Evolutionary conservation across 768 basidiomycete genomes (phyloP).

Genomic region (Polyporus arcularius): DNA sequence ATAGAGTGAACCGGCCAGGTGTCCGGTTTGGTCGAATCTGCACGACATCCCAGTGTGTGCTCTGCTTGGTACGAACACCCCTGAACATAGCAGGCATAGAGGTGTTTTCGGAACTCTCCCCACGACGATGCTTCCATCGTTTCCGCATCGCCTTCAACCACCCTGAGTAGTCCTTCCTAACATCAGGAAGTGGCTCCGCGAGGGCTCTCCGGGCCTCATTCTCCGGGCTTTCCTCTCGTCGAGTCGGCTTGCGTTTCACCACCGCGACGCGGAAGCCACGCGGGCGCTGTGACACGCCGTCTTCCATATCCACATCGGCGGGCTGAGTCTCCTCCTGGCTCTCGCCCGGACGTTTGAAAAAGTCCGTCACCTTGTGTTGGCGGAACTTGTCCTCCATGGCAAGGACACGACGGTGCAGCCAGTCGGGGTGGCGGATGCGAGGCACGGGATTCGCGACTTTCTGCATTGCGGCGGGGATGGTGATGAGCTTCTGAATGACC

Average conservation of each 20-base stretch:
- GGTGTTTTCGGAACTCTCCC: slow-evolving; percentile 45
- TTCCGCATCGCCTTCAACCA: slow-evolving; percentile 80
- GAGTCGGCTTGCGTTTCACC: slow-evolving; percentile 48
- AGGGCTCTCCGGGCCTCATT: slow-evolving; percentile 29
- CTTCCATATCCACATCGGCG: slow-evolving; percentile 54
- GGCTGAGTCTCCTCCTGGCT: slow-evolving; percentile 38
- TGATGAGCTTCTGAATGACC: slow-evolving; percentile 98
- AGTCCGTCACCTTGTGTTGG: slow-evolving; percentile 96
- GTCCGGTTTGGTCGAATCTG: slow-evolving; percentile 81
- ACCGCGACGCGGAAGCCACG: slow-evolving; percentile 50
- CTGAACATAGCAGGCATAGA: slow-evolving; percentile 77
- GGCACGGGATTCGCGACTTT: slow-evolving; percentile 96
- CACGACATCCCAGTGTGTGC: slow-evolving; percentile 84
- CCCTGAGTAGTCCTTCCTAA: slow-evolving; percentile 61
- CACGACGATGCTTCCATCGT: slow-evolving; percentile 69
- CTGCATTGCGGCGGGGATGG: slow-evolving; percentile 98
- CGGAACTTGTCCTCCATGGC: slow-evolving; percentile 94
- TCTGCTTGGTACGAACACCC: slow-evolving; percentile 52
- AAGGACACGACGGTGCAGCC: slow-evolving; percentile 90
- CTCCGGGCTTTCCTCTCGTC: slow-evolving; percentile 46
- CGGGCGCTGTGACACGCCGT: slow-evolving; percentile 17
- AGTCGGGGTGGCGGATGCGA: slow-evolving; percentile 94
- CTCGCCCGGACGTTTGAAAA: slow-evolving; percentile 60
- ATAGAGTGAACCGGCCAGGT: slow-evolving; percentile 83
- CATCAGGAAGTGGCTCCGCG: slow-evolving; percentile 58